Conservation (phyloP, 495 filamentous ascomycete species). For the Mytilinidion resinicola region DNA sequence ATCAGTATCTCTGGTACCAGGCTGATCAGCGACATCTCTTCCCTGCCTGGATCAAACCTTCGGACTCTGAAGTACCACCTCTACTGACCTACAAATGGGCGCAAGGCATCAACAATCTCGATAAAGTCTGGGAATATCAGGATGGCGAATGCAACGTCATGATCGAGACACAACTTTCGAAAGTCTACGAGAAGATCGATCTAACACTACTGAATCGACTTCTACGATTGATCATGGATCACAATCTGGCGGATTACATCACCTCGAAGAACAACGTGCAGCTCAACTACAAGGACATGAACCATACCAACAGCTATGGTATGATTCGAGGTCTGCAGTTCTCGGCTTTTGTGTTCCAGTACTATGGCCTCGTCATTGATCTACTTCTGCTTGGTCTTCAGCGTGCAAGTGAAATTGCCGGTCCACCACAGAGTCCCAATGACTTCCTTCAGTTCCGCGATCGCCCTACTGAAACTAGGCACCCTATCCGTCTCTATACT, state of each 20-base stretch:
- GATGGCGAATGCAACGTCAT: slow-evolving; percentile 98
- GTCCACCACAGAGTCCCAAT: slow-evolving; percentile 91
- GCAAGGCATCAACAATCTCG: slow-evolving; percentile 98
- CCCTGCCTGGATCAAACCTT: slow-evolving; percentile 98
- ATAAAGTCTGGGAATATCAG: slow-evolving; percentile 89
- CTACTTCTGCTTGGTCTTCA: slow-evolving; percentile 87
- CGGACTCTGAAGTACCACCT: slow-evolving; percentile 97
- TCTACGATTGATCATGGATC: slow-evolving; percentile 95
- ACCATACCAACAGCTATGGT: slow-evolving; percentile 97
- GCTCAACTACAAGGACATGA: slow-evolving; percentile 99
- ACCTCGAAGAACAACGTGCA: slow-evolving; percentile 99
- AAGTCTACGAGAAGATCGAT: slow-evolving; percentile 99
- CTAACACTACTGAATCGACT: slow-evolving; percentile 90
- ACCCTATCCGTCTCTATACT: slow-evolving; percentile 94
- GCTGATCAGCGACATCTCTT: slow-evolving; percentile 97
- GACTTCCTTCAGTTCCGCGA: slow-evolving; percentile 98
- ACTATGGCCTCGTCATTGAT: slow-evolving; percentile 94
- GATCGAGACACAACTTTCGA: slow-evolving; percentile 96
- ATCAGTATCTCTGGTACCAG: slow-evolving; percentile 99
- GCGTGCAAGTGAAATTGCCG: slow-evolving; percentile 93
- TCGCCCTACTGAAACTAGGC: slow-evolving; percentile 78
- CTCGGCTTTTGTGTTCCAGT: slow-evolving; percentile 98
- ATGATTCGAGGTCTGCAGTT: slow-evolving; percentile 97
- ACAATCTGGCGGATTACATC: slow-evolving; percentile 98
- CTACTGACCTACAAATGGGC: slow-evolving; percentile 98